Base-by-base conservation (phyloP, 2,329 filamentous ascomycete species). In the Leptographium flavum region DNA sequence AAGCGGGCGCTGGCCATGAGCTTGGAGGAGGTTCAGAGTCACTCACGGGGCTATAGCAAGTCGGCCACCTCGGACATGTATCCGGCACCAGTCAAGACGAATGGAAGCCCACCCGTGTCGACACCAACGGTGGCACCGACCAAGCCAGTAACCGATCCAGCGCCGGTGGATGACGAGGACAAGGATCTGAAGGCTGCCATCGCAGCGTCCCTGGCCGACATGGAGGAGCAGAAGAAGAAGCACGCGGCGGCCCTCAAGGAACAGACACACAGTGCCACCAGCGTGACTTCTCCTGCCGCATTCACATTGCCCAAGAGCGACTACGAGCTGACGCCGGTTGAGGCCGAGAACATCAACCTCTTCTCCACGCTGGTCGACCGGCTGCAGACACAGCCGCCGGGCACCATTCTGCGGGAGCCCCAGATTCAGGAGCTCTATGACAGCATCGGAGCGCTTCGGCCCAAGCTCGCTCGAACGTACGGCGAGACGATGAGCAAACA, bases 401-500 rank as follows among this genome's bases (percentile, higher is more conserved):
- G 92, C 1, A 96, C 92, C 1, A 95, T 98, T 44, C 65, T 98
- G n/a, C 75, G 92, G 41, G 92, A 98, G 57, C 92, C 92, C 2
- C 92, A 96, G 60, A 95, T 98, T 42, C 92, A 98, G 62, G 92
- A 98, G 63, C 70, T 98, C 5, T 98, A 98, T 60, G 92, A 96
- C 58, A 93, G 88, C 55, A 96, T 98, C 55, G 87, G 90, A n/a
- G 74, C 87, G 15, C 67, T 98, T 50, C 76, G 92, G 42, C 92
- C 92, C 2, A 98, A 98, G 62, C 70, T 98, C 45, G 92, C 92
- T 5, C 77, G 92, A 47, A 95, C 90, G 0, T 95, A 96, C 58
- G 92, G 92, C 45, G 92, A 98, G 66, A 95, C 92, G 0, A 96
- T 98, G 92, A 96, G 92, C 74, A 98, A 98, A 63, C 92, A 96